Conservation (phyloP, 257 asterid species). For the Penstemon newberryi region DNA sequence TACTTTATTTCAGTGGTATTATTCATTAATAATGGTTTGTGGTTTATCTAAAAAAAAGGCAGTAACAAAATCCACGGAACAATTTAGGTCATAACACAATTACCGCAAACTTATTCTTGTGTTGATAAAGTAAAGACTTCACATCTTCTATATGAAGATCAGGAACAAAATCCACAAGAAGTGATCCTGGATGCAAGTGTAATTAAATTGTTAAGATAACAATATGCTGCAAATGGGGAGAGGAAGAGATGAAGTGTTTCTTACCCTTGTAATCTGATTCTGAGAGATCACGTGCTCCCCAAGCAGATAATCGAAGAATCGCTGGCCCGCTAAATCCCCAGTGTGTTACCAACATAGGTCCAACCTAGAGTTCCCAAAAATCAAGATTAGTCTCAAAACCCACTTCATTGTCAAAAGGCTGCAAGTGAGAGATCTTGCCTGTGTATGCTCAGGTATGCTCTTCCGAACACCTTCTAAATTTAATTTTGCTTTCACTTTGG, state of each 20-base stretch:
- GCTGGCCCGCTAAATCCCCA: constrained; percentile 99
- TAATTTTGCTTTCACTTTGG: constrained; percentile 79
- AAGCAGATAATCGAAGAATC: constrained; percentile 89
- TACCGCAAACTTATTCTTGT: constrained; percentile 74
- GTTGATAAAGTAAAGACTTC: constrained; percentile 58
- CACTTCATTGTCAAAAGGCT: constrained; percentile 20
- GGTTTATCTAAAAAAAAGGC: constrained; percentile 8
- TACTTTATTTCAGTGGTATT: constrained; percentile 5
- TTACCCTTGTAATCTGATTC: constrained; percentile 74
- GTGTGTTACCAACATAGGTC: constrained; percentile 91
- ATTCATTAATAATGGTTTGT: neutral
- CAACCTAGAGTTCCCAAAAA: constrained; percentile 54
- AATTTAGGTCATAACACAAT: constrained; percentile 25
- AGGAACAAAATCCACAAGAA: constrained; percentile 83
- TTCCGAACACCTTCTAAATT: constrained; percentile 56
- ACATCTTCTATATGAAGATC: constrained; percentile 64
- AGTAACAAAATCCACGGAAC: constrained; percentile 1
- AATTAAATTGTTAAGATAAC: constrained; percentile 28
- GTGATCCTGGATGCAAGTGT: constrained; percentile 55
- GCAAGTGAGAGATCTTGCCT: constrained; percentile 54
- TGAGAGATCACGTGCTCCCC: constrained; percentile 94
- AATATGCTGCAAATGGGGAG: constrained; percentile 18
- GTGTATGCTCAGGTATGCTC: constrained; percentile 75
- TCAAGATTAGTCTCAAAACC: constrained; percentile 29
- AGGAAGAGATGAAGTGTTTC: constrained; percentile 8